phyloP scores from a whole-genome alignment of 345 rosid species.

The Arabis hirsuta region DNA sequence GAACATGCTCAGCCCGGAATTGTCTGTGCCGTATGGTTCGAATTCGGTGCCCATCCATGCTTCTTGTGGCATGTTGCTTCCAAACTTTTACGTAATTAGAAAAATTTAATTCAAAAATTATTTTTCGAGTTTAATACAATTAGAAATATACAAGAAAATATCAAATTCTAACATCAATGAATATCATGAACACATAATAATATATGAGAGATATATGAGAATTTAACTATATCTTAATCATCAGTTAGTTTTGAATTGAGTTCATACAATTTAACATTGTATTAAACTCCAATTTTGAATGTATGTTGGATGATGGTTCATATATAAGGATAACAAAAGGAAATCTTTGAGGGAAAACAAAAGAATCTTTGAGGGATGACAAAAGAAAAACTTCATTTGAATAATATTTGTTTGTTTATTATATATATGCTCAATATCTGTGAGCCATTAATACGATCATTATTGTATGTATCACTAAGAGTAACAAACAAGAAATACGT shows the following conservation, averaged over 20 bases:
- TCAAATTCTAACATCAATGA: background rate
- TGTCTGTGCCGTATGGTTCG: conserved; percentile 35
- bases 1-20: conserved; percentile 26
- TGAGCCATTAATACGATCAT: background rate
- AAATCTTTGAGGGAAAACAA: background rate
- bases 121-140: background rate
- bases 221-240: too few species aligned
- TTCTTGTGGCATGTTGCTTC: conserved; percentile 19
- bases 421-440: background rate
- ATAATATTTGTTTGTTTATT: too few species aligned
- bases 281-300: too few species aligned
- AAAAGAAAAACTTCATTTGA: too few species aligned
- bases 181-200: too few species aligned
- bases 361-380: too few species aligned
- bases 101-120: background rate
- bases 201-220: too few species aligned
- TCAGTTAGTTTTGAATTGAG: too few species aligned
- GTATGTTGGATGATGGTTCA: too few species aligned
- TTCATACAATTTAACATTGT: too few species aligned
- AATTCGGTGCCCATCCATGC: conserved; percentile 40
- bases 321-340: background rate
- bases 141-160: background rate
- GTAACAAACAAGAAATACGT: background rate
- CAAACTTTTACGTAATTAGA: conserved; percentile 21
- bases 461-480: background rate